Conservation (phyloP, 2,329 filamentous ascomycete genomes). For the Zalaria sp. region DNA sequence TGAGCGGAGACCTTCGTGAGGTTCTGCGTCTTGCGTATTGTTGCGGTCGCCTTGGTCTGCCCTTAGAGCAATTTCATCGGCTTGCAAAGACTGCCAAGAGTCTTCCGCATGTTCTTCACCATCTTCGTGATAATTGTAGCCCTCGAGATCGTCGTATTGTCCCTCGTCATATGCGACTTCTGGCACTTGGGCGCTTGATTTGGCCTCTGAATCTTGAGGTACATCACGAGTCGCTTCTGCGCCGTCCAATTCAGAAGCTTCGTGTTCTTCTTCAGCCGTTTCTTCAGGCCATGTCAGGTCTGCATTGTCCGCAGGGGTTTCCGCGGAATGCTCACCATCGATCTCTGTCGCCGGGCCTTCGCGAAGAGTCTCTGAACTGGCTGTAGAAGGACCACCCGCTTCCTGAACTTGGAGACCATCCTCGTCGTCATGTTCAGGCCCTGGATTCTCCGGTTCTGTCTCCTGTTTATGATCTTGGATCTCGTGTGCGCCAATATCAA, state of each 20-base stretch:
- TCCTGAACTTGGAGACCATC: not conserved
- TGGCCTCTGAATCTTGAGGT: not conserved
- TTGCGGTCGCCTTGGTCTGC: not conserved
- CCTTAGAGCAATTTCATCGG: not conserved
- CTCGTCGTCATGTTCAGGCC: not conserved
- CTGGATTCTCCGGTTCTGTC: not conserved
- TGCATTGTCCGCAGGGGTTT: not conserved
- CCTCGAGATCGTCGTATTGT: not conserved
- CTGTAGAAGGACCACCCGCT: not conserved
- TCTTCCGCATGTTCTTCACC: not conserved
- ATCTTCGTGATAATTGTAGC: not conserved
- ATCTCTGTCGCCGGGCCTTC: not conserved
- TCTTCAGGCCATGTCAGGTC: not conserved
- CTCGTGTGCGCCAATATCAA: not conserved
- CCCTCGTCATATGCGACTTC: not conserved
- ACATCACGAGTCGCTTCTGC: not conserved
- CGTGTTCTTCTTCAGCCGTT: not conserved
- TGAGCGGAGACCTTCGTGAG: not conserved
- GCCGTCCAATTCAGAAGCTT: not conserved
- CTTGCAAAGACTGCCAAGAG: not conserved
- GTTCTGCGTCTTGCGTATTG: not conserved
- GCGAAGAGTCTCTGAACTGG: not conserved
- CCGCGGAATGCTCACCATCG: not conserved
- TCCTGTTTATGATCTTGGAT: not conserved
- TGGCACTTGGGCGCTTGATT: not conserved